phyloP scores from a whole-genome alignment of 1,284 basidiomycete genomes.

The Takashimella koratensis region DNA sequence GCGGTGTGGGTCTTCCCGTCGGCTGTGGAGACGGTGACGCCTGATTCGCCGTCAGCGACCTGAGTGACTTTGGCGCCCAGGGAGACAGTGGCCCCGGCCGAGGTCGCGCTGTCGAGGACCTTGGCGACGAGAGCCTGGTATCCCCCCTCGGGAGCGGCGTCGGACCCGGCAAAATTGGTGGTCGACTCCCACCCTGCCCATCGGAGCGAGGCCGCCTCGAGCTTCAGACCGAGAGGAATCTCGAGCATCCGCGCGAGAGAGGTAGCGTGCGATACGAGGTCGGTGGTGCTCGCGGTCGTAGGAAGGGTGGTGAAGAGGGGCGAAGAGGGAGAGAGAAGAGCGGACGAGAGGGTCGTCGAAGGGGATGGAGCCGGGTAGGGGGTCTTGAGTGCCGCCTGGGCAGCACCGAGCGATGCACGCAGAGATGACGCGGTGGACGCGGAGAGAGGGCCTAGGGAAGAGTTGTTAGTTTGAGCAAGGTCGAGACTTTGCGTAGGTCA shows the following conservation, averaged over 20 bases:
- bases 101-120: constrained; percentile 41
- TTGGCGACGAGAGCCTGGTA: constrained; percentile 50
- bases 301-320: constrained; percentile 22
- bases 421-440: constrained; percentile 19
- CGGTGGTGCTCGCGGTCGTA: constrained; percentile 13
- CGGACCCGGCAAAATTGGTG: constrained; percentile 51
- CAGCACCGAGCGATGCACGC: constrained; percentile 29
- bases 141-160: constrained; percentile 53
- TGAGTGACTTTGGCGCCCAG: constrained; percentile 32
- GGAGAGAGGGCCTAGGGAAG: constrained; percentile 30
- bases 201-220: constrained; percentile 47
- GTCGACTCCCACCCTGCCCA: constrained; percentile 50
- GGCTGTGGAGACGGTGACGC: constrained; percentile 29
- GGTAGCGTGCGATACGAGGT: constrained; percentile 19
- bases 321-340: constrained; percentile 42
- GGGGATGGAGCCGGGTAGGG: constrained; percentile 35
- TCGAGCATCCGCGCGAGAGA: constrained; percentile 51
- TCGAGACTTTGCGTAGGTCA: not conserved
- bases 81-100: constrained; percentile 43
- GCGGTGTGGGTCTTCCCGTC: constrained; percentile 39
- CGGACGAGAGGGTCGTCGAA: constrained; percentile 36
- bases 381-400: constrained; percentile 30
- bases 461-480: not conserved
- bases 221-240: constrained; percentile 51
- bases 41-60: constrained; percentile 15